Conservation (phyloP, 371 early-diverging fungal species). For the Apophysomyces ossiformis region DNA sequence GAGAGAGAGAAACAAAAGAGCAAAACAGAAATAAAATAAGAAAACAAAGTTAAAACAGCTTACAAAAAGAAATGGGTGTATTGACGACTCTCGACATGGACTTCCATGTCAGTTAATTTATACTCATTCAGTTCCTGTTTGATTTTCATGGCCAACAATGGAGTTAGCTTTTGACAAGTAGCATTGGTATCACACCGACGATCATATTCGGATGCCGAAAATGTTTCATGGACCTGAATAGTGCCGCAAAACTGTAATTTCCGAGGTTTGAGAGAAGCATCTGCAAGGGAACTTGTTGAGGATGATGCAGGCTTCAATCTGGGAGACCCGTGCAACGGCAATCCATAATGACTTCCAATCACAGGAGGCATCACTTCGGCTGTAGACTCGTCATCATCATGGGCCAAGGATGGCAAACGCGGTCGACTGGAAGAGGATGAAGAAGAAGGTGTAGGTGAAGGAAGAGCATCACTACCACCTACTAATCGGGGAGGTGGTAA, state of each 20-base stretch:
- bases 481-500: constrained; percentile 25
- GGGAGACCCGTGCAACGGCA: constrained; percentile 52
- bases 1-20: neutral
- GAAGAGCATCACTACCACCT: constrained; percentile 21
- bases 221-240: constrained; percentile 71
- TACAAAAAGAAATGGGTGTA: constrained; percentile 79
- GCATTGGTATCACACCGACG: constrained; percentile 67
- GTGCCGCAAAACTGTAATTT: constrained; percentile 58
- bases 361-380: constrained; percentile 23
- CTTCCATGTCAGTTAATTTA: constrained; percentile 76
- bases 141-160: constrained; percentile 71
- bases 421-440: constrained; percentile 15
- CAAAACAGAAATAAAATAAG: neutral
- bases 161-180: constrained; percentile 68
- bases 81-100: constrained; percentile 73
- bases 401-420: constrained; percentile 10
- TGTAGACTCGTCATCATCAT: constrained; percentile 12
- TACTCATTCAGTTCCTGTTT: constrained; percentile 80
- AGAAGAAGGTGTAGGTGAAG: constrained; percentile 45
- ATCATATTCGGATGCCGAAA: constrained; percentile 70
- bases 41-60: constrained; percentile 16
- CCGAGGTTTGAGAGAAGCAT: constrained; percentile 2
- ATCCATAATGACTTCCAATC: constrained; percentile 44
- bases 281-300: constrained; percentile 37
- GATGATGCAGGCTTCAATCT: constrained; percentile 44